A percentile compares a stretch with the other conserved stretches of the same genome.
Conservation (phyloP, 257 asterid species). For the Eucommia ulmoides region DNA sequence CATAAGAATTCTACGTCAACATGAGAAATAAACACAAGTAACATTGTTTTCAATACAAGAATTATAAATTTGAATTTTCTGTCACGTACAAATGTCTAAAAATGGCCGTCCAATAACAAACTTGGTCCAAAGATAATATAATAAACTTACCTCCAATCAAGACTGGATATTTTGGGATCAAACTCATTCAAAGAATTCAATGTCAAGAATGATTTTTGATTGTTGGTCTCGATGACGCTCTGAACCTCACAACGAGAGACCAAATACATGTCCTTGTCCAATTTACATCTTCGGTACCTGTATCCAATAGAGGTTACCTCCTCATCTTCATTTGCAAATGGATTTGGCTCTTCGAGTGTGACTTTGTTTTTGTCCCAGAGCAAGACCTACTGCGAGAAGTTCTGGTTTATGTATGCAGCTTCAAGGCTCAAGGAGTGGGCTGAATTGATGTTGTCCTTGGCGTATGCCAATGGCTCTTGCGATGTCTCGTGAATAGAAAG, state of each 20-base stretch:
- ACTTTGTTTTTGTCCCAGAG: conserved; percentile 76
- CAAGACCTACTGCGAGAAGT: conserved; percentile 89
- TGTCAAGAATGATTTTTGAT: conserved; percentile 70
- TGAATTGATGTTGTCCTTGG: conserved; percentile 86
- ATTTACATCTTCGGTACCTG: conserved; percentile 94
- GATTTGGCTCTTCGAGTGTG: conserved; percentile 79
- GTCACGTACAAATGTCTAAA: no score
- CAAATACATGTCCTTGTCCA: conserved; percentile 64
- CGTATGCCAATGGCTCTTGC: conserved; percentile 93
- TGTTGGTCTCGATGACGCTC: conserved; percentile 64
- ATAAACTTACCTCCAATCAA: conserved; percentile 97
- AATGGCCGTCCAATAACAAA: no score
- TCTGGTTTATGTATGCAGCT: conserved; percentile 90
- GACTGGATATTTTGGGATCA: conserved; percentile 89
- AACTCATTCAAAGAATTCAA: conserved; percentile 85
- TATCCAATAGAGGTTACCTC: conserved; percentile 90
- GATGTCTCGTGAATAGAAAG: conserved; percentile 89
- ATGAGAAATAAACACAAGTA: no score
- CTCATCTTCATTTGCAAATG: conserved; percentile 85
- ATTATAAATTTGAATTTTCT: no score
- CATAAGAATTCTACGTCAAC: no score
- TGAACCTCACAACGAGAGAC: conserved; percentile 94
- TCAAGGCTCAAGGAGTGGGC: conserved; percentile 74
- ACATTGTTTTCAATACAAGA: no score
- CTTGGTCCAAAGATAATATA: no score